Evolutionary conservation across 139 green algal species (phyloP).

Genomic region (Tetratostichococcus sp.): DNA sequence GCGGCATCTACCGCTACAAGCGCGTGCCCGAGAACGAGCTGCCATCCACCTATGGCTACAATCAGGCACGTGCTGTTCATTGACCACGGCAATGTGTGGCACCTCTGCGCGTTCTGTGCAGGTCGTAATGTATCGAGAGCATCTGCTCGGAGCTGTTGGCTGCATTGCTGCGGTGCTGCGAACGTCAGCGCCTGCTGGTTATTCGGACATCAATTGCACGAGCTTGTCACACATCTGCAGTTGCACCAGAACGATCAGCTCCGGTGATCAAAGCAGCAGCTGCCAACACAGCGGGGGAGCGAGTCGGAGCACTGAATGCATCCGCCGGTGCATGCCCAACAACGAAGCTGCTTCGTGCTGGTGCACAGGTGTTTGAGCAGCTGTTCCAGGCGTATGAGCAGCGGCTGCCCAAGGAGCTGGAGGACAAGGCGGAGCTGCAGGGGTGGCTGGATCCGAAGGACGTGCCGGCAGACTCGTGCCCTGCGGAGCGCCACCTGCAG

Average conservation of each 20-base stretch:
- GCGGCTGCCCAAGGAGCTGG: conserved; percentile 17
- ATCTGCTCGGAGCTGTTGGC: no score
- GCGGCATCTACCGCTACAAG: conserved; percentile 28
- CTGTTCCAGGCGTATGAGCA: conserved; percentile 74
- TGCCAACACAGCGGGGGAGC: no score
- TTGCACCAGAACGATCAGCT: no score
- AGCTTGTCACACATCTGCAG: no score
- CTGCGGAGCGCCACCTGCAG: conserved; percentile 54
- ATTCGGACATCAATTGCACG: no score
- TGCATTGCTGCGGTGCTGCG: no score
- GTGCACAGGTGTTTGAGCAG: conserved; percentile 55
- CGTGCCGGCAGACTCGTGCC: conserved; percentile 47
- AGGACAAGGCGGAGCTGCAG: conserved; percentile 9
- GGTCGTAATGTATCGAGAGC: no score
- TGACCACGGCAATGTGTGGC: background rate
- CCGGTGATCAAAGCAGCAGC: no score
- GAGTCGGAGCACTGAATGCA: no score
- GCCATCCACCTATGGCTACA: conserved; percentile 37
- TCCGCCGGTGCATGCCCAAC: no score
- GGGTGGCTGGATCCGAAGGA: conserved; percentile 1
- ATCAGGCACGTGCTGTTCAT: conserved; percentile 26
- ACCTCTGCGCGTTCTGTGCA: no score
- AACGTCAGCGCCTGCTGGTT: background rate
- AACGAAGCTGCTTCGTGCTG: conserved; percentile 10
- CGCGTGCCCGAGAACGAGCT: conserved; percentile 5